These are phyloP conservation scores for Filobasidium wieringae DNA, from an alignment of 768 basidiomycete species.

Conservation along the genomic window DNA sequence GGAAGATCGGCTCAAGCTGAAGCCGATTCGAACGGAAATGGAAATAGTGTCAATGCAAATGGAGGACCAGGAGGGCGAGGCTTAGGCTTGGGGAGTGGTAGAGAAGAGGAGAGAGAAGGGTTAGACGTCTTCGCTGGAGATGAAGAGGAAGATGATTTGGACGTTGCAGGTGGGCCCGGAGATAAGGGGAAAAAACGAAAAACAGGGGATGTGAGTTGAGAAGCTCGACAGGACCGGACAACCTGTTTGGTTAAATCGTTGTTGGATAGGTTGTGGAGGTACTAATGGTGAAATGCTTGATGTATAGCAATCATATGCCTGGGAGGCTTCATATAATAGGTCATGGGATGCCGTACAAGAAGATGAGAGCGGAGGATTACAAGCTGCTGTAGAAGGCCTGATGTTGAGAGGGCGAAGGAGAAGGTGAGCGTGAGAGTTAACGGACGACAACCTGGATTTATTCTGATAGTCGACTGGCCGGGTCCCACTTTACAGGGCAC, in stretches of 20 bases:
- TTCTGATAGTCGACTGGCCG: not conserved
- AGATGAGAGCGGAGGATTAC: constrained; percentile 82
- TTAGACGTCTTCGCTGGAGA: not conserved
- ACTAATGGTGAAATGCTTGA: not conserved
- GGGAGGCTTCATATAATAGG: constrained; percentile 89
- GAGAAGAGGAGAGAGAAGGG: not conserved
- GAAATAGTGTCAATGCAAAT: too few relatives aligned
- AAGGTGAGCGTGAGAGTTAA: constrained; percentile 46
- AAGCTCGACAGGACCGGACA: not conserved
- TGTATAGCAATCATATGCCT: constrained; percentile 53
- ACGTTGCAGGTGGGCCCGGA: not conserved
- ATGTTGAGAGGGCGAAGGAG: constrained; percentile 74
- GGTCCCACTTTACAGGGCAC: constrained; percentile 14
- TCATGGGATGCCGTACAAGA: constrained; percentile 97
- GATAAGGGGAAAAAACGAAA: constrained; percentile 1
- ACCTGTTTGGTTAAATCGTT: too few relatives aligned
- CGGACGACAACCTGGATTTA: not conserved
- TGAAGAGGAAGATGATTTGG: constrained; percentile 5
- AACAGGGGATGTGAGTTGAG: constrained; percentile 13
- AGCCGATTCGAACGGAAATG: too few relatives aligned
- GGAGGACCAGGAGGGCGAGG: not conserved
- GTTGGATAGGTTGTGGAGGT: not conserved
- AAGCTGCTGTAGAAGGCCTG: constrained; percentile 76
- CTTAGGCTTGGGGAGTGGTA: not conserved
- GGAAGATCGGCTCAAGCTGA: not conserved